phyloP scores from a whole-genome alignment of 2,329 filamentous ascomycete species.

The Calonectria naviculata region DNA sequence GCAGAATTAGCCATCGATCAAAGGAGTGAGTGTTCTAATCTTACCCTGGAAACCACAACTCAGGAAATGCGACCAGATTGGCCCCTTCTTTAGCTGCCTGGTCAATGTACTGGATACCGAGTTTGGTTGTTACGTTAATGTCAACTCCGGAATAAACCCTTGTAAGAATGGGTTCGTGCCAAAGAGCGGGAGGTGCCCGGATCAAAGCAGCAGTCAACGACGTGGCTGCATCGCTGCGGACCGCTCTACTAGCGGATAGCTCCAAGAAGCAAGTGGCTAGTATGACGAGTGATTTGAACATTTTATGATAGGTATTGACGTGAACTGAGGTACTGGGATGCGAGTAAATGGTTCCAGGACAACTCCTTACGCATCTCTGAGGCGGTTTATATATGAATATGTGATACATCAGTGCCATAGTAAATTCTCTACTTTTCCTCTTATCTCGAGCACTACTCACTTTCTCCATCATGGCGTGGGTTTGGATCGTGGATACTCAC shows the following conservation, averaged over 20 bases:
- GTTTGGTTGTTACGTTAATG: slow-evolving; percentile 2
- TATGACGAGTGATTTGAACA: not conserved
- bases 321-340: not conserved
- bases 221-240: slow-evolving; percentile 9
- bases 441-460: too few relatives aligned
- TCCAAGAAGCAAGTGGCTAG: not conserved
- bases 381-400: too few relatives aligned
- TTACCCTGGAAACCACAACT: slow-evolving; percentile 11
- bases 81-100: not conserved
- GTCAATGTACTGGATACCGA: slow-evolving; percentile 6
- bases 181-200: slow-evolving; percentile 9
- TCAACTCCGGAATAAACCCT: slow-evolving; percentile 8
- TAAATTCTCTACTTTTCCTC: too few relatives aligned
- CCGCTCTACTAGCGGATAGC: not conserved
- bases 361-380: not conserved
- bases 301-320: not conserved
- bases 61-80: slow-evolving; percentile 4
- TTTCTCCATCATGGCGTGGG: too few relatives aligned
- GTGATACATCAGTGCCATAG: too few relatives aligned
- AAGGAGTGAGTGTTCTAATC: not conserved
- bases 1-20: not conserved
- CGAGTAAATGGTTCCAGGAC: not conserved
- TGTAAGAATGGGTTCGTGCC: slow-evolving; percentile 4
- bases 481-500: too few relatives aligned
- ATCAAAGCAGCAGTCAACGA: slow-evolving; percentile 6